phyloP scores from a whole-genome alignment of 1,139 yeast genomes.

The Suhomyces guaymorum region DNA sequence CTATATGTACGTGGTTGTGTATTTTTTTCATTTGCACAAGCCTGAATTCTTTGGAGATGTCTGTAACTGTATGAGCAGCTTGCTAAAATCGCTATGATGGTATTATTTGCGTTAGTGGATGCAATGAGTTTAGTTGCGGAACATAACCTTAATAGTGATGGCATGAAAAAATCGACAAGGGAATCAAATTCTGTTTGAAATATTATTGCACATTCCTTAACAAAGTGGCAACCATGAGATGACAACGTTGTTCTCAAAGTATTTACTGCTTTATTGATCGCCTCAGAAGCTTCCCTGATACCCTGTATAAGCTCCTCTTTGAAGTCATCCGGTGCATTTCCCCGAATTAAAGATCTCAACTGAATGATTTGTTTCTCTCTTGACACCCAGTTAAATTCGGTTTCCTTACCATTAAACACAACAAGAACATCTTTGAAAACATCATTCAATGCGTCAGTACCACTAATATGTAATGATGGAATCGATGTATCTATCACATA shows the following conservation, averaged over 20 bases:
- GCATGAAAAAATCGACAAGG: slow-evolving; percentile 61
- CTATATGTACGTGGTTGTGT: slow-evolving; percentile 69
- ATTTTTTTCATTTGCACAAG: slow-evolving; percentile 66
- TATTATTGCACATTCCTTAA: slow-evolving; percentile 68
- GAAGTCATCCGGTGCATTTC: slow-evolving; percentile 46
- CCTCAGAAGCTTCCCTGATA: slow-evolving; percentile 53
- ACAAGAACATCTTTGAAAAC: slow-evolving; percentile 23
- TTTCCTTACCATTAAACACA: slow-evolving; percentile 74
- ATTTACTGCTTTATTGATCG: slow-evolving; percentile 63
- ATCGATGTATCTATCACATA: slow-evolving; percentile 31
- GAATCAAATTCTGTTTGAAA: slow-evolving; percentile 54
- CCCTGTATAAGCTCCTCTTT: slow-evolving; percentile 45
- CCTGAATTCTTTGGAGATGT: slow-evolving; percentile 51
- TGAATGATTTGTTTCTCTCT: slow-evolving; percentile 65
- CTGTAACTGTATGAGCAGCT: slow-evolving; percentile 57
- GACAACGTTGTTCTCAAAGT: slow-evolving; percentile 87
- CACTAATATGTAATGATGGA: slow-evolving; percentile 19
- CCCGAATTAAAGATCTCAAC: slow-evolving; percentile 62
- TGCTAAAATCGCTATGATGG: slow-evolving; percentile 61
- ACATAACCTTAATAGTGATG: slow-evolving; percentile 60
- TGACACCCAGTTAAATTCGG: slow-evolving; percentile 81
- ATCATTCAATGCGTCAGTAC: slow-evolving; percentile 20
- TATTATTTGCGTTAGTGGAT: slow-evolving; percentile 70
- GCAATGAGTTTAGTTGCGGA: slow-evolving; percentile 80
- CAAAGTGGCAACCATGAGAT: slow-evolving; percentile 69